A percentile compares a stretch with the other conserved stretches of the same genome.
Evolutionary conservation across 257 asterid species (phyloP).

Genomic region (Solanum dulcamara): DNA sequence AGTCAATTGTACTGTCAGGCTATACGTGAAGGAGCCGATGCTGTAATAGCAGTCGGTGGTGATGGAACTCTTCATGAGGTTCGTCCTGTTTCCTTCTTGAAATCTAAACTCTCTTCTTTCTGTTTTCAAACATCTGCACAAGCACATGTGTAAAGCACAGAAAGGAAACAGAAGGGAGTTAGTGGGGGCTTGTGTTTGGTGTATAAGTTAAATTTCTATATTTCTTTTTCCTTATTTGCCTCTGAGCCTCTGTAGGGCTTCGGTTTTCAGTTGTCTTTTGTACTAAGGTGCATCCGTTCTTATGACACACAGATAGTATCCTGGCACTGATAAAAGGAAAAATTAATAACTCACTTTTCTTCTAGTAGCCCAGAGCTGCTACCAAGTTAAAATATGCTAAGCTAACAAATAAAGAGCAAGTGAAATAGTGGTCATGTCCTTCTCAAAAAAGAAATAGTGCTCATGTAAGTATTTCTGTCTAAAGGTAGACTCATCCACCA

Average conservation of each 20-base stretch:
- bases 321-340: neutral
- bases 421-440: neutral
- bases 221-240: neutral
- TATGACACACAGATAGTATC: neutral
- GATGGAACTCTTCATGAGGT: constrained; percentile 98
- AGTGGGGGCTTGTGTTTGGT: neutral
- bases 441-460: neutral
- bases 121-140: neutral
- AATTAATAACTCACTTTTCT: neutral
- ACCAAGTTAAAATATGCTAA: neutral
- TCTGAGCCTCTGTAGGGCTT: neutral
- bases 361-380: neutral
- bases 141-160: neutral
- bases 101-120: neutral
- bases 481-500: neutral
- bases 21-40: constrained; percentile 88
- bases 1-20: constrained; percentile 52
- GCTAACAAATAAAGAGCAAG: neutral
- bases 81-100: neutral
- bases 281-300: neutral
- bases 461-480: neutral
- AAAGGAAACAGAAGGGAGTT: neutral
- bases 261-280: neutral
- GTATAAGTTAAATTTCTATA: neutral
- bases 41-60: constrained; percentile 92